These are phyloP conservation scores for Obelidium mucronatum DNA, from an alignment of 192 early-diverging fungal genomes.

Conservation along the genomic window DNA sequence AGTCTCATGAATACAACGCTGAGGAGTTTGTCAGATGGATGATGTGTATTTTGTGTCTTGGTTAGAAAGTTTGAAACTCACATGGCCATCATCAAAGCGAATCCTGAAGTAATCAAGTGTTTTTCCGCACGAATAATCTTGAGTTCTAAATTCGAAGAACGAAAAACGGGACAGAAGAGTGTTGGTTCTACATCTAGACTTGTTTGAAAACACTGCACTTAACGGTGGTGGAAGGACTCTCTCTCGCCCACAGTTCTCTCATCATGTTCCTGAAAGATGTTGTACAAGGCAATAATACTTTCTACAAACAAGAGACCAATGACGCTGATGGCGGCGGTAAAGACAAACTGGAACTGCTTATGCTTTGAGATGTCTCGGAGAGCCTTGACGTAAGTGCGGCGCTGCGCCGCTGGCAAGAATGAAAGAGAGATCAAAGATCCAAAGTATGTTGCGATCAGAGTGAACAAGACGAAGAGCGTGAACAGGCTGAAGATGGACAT, in stretches of 20 bases:
- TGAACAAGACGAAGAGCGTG: constrained; percentile 6
- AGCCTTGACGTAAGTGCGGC: constrained; percentile 17
- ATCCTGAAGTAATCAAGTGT: constrained; percentile 14
- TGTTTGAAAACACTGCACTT: too few relatives aligned
- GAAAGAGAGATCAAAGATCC: constrained; percentile 6
- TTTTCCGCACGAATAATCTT: constrained; percentile 18
- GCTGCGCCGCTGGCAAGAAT: constrained; percentile 15
- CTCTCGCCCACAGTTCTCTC: not conserved
- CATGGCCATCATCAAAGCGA: constrained; percentile 27
- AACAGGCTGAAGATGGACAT: constrained; percentile 18
- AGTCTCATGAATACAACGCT: constrained; percentile 1
- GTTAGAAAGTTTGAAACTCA: not conserved
- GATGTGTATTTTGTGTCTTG: not conserved
- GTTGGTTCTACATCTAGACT: not conserved
- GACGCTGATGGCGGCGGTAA: not conserved
- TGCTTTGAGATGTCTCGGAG: constrained; percentile 7
- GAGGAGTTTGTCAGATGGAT: not conserved
- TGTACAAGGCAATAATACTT: not conserved
- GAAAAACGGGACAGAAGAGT: too few relatives aligned
- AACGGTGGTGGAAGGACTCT: constrained; percentile 10
- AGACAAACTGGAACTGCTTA: constrained; percentile 21
- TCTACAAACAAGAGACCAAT: constrained; percentile 3
- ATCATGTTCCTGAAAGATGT: not conserved
- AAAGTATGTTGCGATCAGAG: constrained; percentile 16
- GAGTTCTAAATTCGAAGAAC: constrained; percentile 1